A percentile compares a stretch with the other conserved stretches of the same genome.
Evolutionary conservation across 768 basidiomycete species (phyloP).

Genomic region (Tylopilus subfusipes): DNA sequence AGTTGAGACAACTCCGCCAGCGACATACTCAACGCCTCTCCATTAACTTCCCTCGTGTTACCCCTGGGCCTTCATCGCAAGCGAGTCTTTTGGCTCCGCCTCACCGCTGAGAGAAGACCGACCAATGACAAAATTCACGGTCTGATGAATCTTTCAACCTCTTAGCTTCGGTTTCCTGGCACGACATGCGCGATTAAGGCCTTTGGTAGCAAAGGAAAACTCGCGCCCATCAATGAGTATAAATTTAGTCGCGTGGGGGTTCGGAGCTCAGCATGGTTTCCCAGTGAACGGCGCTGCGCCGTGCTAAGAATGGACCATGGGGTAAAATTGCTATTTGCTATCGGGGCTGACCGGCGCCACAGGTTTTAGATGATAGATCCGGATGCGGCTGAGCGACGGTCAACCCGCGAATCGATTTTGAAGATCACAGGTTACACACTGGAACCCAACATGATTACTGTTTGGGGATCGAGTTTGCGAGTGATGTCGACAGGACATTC

Average conservation of each 20-base stretch:
- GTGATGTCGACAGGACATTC: not conserved
- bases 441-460: no score
- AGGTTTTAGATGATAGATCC: not conserved
- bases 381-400: not conserved
- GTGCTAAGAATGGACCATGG: not conserved
- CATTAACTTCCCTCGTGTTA: not conserved
- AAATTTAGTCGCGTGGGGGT: not conserved
- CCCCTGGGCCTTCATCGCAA: not conserved
- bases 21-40: not conserved
- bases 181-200: not conserved
- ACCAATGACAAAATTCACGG: not conserved
- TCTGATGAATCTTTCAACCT: not conserved
- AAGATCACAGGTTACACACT: not conserved
- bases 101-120: not conserved
- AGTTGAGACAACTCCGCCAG: not conserved
- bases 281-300: not conserved
- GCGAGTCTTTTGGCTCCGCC: not conserved
- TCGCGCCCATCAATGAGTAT: not conserved
- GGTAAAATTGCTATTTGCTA: slow-evolving; percentile 14
- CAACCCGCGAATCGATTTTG: not conserved
- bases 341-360: slow-evolving; percentile 3
- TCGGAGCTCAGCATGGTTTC: not conserved
- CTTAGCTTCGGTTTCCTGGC: not conserved
- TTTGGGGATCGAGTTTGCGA: not conserved
- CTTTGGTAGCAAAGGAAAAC: not conserved